Base-by-base conservation (phyloP, 805 yeast genomes). In the Pichia thaimueangensis region DNA sequence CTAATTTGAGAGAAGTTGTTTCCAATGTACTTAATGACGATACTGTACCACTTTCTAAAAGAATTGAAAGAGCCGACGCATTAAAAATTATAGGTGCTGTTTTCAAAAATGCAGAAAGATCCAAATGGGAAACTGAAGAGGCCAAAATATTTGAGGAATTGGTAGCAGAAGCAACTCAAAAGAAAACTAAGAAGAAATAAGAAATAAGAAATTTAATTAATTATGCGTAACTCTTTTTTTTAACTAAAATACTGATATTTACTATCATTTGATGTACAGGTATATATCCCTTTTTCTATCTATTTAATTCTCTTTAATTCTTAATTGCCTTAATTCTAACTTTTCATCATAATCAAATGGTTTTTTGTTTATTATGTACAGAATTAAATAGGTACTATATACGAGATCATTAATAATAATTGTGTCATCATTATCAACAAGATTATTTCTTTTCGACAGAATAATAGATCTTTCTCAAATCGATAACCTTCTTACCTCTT, bases 401-500 rank as follows among this genome's bases (percentile, higher is more conserved):
- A n/a, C n/a, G n/a, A n/a, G n/a, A n/a, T n/a, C n/a, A n/a, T n/a
- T n/a, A n/a, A n/a, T n/a, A n/a, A n/a, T n/a, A n/a, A n/a, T n/a
- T n/a, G n/a, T n/a, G n/a, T n/a, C n/a, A n/a, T n/a, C n/a, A n/a
- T n/a, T n/a, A 8, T 8, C 16, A 71, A 47, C 58, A 63, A 43
- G 33, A 61, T 24, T 15, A 28, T 30, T 42, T 21, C 31, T 46
- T 50, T 31, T 56, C 55, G 30, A 54, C 54, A 42, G 64, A 54
- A 63, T 87, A 88, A 69, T 91, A 93, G 32, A 86, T 80, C 68
- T 84, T 86, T 64, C 94, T 82, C 58, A 93, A 81, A 64, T 93
- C 97, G 30, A 87, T 88, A 57, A 91, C 75, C 73, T 87, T 87
- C 76, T 91, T 91, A 48, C 98, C 98, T 68, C 98, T 79, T 54